Conservation (phyloP, 805 yeast species). For the Brettanomyces sp. region DNA sequence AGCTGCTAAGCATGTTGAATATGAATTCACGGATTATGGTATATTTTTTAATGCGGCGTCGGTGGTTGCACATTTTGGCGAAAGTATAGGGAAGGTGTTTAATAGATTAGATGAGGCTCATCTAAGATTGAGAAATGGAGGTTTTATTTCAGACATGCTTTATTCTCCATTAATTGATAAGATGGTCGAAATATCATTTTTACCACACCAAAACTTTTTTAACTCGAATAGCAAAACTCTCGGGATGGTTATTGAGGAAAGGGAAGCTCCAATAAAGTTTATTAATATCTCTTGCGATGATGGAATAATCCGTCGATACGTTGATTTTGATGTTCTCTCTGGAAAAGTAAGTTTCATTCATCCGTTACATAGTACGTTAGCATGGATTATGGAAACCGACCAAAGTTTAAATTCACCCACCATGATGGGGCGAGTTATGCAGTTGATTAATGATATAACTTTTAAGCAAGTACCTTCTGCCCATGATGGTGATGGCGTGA, state of each 20-base stretch:
- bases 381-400: conserved; percentile 60
- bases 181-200: conserved; percentile 5
- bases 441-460: conserved; percentile 6
- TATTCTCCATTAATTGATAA: conserved; percentile 2
- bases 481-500: conserved; percentile 11
- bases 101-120: conserved; percentile 12
- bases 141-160: not conserved
- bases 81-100: conserved; percentile 40
- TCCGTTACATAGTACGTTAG: conserved; percentile 65
- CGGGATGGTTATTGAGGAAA: conserved; percentile 12
- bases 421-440: conserved; percentile 4
- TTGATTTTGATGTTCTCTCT: conserved; percentile 33
- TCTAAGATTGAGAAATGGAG: conserved; percentile 3
- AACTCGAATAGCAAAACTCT: not conserved
- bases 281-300: conserved; percentile 13
- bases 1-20: conserved; percentile 75
- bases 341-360: conserved; percentile 64
- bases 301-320: conserved; percentile 15
- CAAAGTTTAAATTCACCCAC: conserved; percentile 10
- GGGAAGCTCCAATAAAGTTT: conserved; percentile 16
- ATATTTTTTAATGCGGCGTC: conserved; percentile 61
- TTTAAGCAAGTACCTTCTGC: conserved; percentile 1
- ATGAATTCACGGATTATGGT: conserved; percentile 78
- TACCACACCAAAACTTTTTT: conserved; percentile 3
- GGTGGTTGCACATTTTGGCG: conserved; percentile 55